Evolutionary conservation across 306 rosid species (phyloP), one percentile per base, ranked within the genome.

Genomic region (Alnus rubra): DNA sequence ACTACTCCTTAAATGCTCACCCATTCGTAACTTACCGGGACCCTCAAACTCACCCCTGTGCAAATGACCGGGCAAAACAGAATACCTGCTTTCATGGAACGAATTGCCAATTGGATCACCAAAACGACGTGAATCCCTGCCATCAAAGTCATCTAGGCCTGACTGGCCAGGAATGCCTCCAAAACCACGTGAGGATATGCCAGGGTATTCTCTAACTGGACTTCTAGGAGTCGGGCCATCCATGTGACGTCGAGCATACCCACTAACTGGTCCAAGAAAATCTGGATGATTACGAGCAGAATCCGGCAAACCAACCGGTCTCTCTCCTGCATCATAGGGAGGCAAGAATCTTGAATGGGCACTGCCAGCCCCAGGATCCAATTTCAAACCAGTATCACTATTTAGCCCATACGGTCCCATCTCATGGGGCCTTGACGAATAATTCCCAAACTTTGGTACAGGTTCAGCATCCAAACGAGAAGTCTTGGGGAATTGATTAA

Each of bases 31-130:
- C 49, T 85, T 91, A 78, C 88, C 90, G 53, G 88, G 87, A 78
- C 90, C 90, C 73, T 93, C 98, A 88, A 92, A 90, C 78, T 91
- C 97, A 68, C 86, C 91, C 81, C 96, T 79, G 23, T 69, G 97
- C 83, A 86, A 79, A 87, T 89, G 94, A 80, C 84, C 59, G 14
- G 92, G 90, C 67, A 85, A 83, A 78, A 62, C 86, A 77, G 93
- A 76, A 85, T 88, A 90, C 80, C 96, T 88, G 71, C 88, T 82
- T 63, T 90, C 98, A 62, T 65, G 92, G 75, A 90, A 88, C 60
- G 86, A 76, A 82, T 80, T 70, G 59, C 83, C 88, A 82, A 15
- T 79, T 47, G 93, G 84, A 53, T 88, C 96, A 79, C 94, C 95
- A 77, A 89, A 87, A 12, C 82, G 92, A 76, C 58, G 86, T 16